Base-by-base conservation (phyloP, 805 yeast species). In the Cyberlindnera galapagoensis region DNA sequence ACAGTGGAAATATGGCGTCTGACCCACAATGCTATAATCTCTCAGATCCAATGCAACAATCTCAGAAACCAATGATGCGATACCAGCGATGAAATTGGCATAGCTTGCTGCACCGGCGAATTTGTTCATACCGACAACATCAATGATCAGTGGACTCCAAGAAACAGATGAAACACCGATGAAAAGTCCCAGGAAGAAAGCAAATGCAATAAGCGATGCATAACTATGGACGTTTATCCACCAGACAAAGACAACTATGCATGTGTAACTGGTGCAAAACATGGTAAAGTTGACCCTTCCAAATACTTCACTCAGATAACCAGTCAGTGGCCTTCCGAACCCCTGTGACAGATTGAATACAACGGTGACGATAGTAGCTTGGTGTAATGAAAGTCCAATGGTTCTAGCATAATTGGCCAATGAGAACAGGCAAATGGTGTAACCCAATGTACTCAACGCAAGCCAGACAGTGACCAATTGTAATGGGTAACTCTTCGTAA, bases 1-100 rank as follows among this genome's bases (percentile, higher is more conserved):
- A 2, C 80, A 65, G 42, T 77, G 67, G 21, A 71, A 54, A 43
- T 69, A 79, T 3, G 84, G 82, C 18, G 54, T 57, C 6, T 34
- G 36, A 7, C 41, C 39, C 9, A 36, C 28, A 3, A 43, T 23
- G 9, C 46, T 30, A n/a, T 45, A 34, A n/a, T 49, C 56, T 31
- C 62, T 60, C 28, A 75, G 48, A 3, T 73, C 63, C 35, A 76
- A 65, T 0, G 75, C 80, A 30, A 75, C 66, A 7, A 72, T 64
- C 52, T 76, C 83, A 4, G 74, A 60, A 2, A 67, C 63, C 16
- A 76, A 50, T 5, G 67, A 51, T 19, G 53, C 31, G 4, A 59
- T 43, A 2, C 63, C 56, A 19, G 55, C 52, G 11, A 43, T 30
- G 8, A 52, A 31, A 31, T 58, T 61, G 5, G 59, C 54, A 32